Base-by-base conservation (phyloP, 1,284 basidiomycete species). In the Malassezia restricta region DNA sequence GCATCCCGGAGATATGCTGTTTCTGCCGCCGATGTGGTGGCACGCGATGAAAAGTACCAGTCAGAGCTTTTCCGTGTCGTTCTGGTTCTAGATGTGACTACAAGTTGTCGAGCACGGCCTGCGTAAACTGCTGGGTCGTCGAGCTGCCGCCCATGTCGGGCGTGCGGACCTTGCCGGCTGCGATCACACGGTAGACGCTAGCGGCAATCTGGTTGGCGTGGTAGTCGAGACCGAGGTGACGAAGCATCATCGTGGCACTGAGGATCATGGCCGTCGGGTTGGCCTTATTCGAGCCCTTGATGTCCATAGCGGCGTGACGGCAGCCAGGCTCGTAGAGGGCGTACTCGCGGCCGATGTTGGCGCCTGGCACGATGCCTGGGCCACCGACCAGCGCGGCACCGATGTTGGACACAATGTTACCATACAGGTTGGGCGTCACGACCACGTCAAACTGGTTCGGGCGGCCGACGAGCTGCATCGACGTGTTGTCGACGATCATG, bases 401-500 rank as follows among this genome's bases (percentile, higher is more conserved):
- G 58, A 98, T 96, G 80, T 98, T 96, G 62, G 87, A 89, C 57
- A 94, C 87, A 66, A 98, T 96, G 71, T 90, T 91, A 59, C 92
- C 92, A 77, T 96, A 96, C 57, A 78, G 69, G 75, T 91, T 91
- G 53, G 87, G 89, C 89, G 94, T 94, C 73, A 95, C 91, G 90
- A 98, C 94, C 58, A 96, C 92, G 74, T 96, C 92, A 71, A 96
- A 98, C 76, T 98, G 94, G 67, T 81, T 80, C 29, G 92, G 92
- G 67, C 84, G 86, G 41, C 88, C 86, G 59, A 96, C 92, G 62
- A 98, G 84, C 77, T 98, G 92, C 92, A 98, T 96, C 47, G 91
- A 92, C 52, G 91, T 92, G 79, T 96, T 96, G 77, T 96, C 91
- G 64, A 95, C 89, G 62, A 99, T 99, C 92, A 99, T 98, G 76